phyloP scores from a whole-genome alignment of 192 early-diverging fungal genomes.

The Jimgerdemannia lactiflua region DNA sequence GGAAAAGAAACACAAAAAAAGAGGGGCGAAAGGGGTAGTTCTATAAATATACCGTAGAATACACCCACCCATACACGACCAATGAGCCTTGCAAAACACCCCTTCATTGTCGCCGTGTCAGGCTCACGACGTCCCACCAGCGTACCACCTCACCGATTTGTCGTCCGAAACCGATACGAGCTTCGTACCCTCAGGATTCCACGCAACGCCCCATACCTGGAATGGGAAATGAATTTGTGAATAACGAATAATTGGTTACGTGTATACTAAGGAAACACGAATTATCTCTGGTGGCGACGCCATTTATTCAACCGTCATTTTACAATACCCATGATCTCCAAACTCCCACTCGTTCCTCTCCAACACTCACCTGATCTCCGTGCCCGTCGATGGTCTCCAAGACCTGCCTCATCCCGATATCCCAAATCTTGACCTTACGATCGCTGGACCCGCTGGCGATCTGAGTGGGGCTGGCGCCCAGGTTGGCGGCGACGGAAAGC shows the following conservation, averaged over 20 bases:
- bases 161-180: constrained; percentile 77
- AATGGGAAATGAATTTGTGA: constrained; percentile 5
- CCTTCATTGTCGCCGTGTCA: not conserved
- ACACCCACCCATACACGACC: not conserved
- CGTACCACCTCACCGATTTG: constrained; percentile 48
- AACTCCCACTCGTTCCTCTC: not conserved
- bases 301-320: not conserved
- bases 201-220: constrained; percentile 81
- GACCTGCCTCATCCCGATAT: constrained; percentile 64
- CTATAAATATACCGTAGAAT: not conserved
- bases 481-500: constrained; percentile 61
- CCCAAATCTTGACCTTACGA: constrained; percentile 83
- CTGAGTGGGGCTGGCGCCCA: constrained; percentile 57
- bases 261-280: not conserved
- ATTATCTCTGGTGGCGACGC: not conserved
- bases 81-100: not conserved
- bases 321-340: not conserved
- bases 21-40: too few relatives aligned
- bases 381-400: constrained; percentile 78
- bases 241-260: not conserved
- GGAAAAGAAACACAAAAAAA: not conserved
- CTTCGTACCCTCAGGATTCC: constrained; percentile 71
- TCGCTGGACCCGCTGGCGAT: constrained; percentile 71
- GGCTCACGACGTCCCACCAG: constrained; percentile 28
- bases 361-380: constrained; percentile 60